Percentiles rank a stretch among this genome's conserved stretches.
Conservation (phyloP, 2,329 filamentous ascomycete genomes). For the Leptodontidium sp. region DNA sequence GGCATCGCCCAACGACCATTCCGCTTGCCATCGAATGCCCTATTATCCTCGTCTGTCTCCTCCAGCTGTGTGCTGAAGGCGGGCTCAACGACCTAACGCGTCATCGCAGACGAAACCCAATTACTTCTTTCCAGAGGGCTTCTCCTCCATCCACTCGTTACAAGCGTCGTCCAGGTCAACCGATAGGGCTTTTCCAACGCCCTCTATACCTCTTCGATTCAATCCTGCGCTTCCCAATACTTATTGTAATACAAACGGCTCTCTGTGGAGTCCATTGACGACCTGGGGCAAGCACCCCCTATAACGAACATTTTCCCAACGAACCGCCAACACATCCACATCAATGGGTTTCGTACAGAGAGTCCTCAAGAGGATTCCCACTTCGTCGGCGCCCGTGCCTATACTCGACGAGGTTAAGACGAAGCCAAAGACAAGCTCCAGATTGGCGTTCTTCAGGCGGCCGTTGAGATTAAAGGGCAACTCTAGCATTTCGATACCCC, state of each 20-base stretch:
- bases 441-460: conserved; percentile 82
- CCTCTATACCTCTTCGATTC: conserved; percentile 36
- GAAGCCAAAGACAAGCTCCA: conserved; percentile 54
- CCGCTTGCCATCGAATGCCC: conserved; percentile 38
- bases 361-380: conserved; percentile 59
- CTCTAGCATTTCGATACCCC: conserved; percentile 88
- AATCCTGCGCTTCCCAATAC: conserved; percentile 39
- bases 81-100: conserved; percentile 37
- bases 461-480: conserved; percentile 90
- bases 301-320: conserved; percentile 40
- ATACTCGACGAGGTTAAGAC: conserved; percentile 53
- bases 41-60: conserved; percentile 33
- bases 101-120: conserved; percentile 38
- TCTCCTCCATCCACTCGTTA: conserved; percentile 47
- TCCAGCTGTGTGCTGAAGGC: conserved; percentile 37
- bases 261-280: conserved; percentile 28
- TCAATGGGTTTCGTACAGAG: conserved; percentile 62
- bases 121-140: conserved; percentile 41
- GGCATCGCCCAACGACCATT: conserved; percentile 31
- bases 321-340: conserved; percentile 29
- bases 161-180: conserved; percentile 31
- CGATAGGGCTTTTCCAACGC: conserved; percentile 35
- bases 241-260: conserved; percentile 40
- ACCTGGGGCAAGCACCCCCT: conserved; percentile 37
- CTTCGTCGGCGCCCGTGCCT: conserved; percentile 53